A percentile compares a stretch with the other conserved stretches of the same genome.
phyloP scores from a whole-genome alignment of 177 flowering plant species.

The Tripterygium wilfordii region DNA sequence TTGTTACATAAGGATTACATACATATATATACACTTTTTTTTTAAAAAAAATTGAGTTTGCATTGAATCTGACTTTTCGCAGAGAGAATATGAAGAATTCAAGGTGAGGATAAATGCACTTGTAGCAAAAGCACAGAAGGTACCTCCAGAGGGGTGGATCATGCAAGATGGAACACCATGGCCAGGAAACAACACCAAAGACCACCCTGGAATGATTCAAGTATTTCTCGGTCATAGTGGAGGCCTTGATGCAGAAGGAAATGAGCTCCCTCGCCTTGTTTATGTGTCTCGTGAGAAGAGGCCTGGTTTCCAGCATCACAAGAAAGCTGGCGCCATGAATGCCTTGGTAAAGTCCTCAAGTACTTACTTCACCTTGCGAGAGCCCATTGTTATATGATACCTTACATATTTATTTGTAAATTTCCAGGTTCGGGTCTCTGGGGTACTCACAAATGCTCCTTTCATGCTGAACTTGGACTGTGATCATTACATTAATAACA shows the following conservation, averaged over 20 bases:
- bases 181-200: conserved; percentile 96
- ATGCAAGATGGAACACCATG: conserved; percentile 99
- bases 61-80: conserved; percentile 10
- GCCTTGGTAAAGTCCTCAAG: conserved; percentile 55
- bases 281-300: conserved; percentile 98
- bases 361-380: not conserved
- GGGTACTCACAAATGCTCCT: conserved; percentile 95
- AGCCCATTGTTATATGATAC: too few relatives aligned
- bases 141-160: conserved; percentile 92
- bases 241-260: conserved; percentile 85
- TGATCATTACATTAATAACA: conserved; percentile 92
- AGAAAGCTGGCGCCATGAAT: conserved; percentile 99
- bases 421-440: conserved; percentile 85
- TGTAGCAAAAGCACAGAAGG: conserved; percentile 82
- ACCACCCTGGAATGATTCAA: conserved; percentile 99
- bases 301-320: conserved; percentile 94
- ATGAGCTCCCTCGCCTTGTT: conserved; percentile 94
- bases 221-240: conserved; percentile 96
- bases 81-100: conserved; percentile 98
- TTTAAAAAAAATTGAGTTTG: too few relatives aligned
- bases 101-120: conserved; percentile 86
- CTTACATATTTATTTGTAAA: too few relatives aligned
- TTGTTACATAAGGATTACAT: too few relatives aligned
- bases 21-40: too few relatives aligned
- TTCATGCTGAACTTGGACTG: conserved; percentile 98